Percentiles rank a stretch among this genome's conserved stretches.
Conservation (phyloP, 495 filamentous ascomycete genomes). For the Hyaloscypha bicolor region DNA sequence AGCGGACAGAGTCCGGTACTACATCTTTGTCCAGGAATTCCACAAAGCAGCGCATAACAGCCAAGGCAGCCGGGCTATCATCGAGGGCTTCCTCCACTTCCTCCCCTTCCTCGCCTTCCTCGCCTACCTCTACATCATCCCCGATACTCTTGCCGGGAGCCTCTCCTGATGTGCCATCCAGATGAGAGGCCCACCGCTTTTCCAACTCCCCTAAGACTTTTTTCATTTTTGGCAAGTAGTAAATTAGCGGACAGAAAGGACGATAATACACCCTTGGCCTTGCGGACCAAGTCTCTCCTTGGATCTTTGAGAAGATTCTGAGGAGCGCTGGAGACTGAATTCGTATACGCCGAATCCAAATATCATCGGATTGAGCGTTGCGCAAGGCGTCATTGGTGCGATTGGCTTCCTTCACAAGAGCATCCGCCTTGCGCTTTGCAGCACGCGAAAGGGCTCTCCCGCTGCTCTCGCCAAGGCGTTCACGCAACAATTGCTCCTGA, state of each 20-base stretch:
- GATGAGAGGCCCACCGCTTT: background rate
- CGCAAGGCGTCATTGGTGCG: background rate
- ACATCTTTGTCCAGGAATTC: constrained; percentile 30
- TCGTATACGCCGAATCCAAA: constrained; percentile 34
- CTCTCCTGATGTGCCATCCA: no score
- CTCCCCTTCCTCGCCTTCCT: no score
- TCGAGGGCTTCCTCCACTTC: background rate
- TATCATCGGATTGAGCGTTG: background rate
- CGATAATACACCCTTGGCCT: background rate
- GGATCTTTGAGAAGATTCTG: background rate
- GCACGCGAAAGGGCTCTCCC: background rate
- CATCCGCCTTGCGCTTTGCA: background rate
- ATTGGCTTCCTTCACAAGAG: background rate
- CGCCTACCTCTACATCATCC: no score
- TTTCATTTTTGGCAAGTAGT: background rate
- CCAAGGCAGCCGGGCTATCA: constrained; percentile 17
- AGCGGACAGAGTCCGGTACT: constrained; percentile 35
- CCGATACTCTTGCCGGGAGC: no score
- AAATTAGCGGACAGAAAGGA: background rate
- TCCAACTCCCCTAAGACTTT: background rate
- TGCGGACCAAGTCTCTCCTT: constrained; percentile 30
- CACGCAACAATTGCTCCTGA: constrained; percentile 16
- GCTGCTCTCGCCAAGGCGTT: background rate
- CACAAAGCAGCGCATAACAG: constrained; percentile 27
- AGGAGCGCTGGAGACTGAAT: constrained; percentile 43